Base-by-base conservation (phyloP, 1,284 basidiomycete species). In the Waitea zeae region DNA sequence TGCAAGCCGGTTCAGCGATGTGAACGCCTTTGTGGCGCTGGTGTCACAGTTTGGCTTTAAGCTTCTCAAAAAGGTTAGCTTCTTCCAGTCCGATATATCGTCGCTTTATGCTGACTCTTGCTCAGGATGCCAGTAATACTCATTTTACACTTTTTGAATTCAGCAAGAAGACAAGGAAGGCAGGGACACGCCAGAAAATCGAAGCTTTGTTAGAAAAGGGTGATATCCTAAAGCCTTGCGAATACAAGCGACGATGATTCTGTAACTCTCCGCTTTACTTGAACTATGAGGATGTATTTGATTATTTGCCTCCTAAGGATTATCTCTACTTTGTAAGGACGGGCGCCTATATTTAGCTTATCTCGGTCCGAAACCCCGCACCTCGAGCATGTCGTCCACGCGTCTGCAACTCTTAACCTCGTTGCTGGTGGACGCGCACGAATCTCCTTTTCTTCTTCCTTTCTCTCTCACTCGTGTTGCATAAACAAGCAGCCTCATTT, bases 61-160 rank as follows among this genome's bases (percentile, higher is more conserved):
- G 33, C n/a, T n/a, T n/a, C n/a, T 59, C 89, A 17, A 64, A 65
- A 38, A 64, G 62, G 12, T 84, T 86, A 64, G 89, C 87, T 47
- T 58, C 33, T 12, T 26, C 22, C 12, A 29, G 9, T 22, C 34
- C 36, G 26, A 30, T 12, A 33, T 39, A 22, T 19, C 20, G 34
- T 17, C 19, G 38, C 33, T 34, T 35, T 17, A 31, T 39, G 13
- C 22, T 38, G 18, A 36, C 35, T 34, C 18, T n/a, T 29, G 5
- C 17, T 3, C 48, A 89, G 86, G 75, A 87, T 47, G 68, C 77
- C 29, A 65, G 65, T 28, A 92, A 90, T 44, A 81, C 80, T 1
- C 88, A 96, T 52, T 95, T 96, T 52, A 79, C 76, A 19, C 57
- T 92, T 18, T 86, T 95, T 48, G 75, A 79, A 35, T 93, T 95